These are phyloP conservation scores for Chrysopogon serrulatus DNA, from an alignment of 176 grass and related monocot genomes.

Conservation along the genomic window DNA sequence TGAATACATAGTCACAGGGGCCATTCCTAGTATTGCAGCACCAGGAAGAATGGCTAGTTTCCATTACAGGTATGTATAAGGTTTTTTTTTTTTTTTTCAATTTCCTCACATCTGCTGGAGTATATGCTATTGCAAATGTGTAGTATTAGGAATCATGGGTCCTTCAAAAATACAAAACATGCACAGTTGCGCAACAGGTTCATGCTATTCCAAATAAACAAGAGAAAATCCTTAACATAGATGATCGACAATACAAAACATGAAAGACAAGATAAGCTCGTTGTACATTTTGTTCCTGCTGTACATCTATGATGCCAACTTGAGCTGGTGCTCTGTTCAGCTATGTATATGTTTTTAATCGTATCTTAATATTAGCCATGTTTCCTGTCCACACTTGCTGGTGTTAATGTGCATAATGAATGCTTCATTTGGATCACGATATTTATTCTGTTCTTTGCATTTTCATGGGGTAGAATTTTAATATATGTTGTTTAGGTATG, in stretches of 20 bases:
- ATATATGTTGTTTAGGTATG: background rate
- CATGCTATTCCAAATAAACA: constrained; percentile 12
- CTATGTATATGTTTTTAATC: background rate
- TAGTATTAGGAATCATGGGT: background rate
- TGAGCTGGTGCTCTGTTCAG: background rate
- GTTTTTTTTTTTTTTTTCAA: background rate
- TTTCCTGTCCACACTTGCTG: background rate
- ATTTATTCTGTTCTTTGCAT: background rate
- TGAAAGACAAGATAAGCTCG: background rate
- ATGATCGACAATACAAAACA: background rate
- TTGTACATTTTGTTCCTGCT: background rate
- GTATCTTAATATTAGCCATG: background rate
- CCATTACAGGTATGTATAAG: constrained; percentile 55
- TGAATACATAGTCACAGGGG: constrained; percentile 70
- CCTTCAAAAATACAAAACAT: background rate
- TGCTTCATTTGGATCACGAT: background rate
- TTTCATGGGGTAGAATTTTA: constrained; percentile 3
- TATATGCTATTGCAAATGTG: constrained; percentile 3
- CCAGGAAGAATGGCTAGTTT: constrained; percentile 55
- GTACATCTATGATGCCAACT: constrained; percentile 1
- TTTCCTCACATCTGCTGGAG: background rate
- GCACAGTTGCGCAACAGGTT: background rate
- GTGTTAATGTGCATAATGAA: background rate
- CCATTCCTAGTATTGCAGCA: constrained; percentile 39
- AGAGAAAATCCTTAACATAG: background rate